These are phyloP conservation scores for Rhodotorula sp. DNA, from an alignment of 1,284 basidiomycete species.

Conservation along the genomic window DNA sequence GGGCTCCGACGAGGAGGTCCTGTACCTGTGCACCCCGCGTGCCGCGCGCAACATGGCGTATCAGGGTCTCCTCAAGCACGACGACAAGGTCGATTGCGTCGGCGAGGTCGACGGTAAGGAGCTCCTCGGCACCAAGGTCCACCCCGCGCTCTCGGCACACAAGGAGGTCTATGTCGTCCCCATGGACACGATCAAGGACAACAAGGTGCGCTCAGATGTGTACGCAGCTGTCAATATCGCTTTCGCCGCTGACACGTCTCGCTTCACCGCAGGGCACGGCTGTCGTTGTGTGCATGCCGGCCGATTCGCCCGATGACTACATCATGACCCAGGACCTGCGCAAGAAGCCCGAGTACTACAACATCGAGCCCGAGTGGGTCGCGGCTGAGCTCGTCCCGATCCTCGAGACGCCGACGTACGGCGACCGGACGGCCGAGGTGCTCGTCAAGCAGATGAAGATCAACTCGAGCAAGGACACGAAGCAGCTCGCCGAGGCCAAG, in stretches of 20 bases:
- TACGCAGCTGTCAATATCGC: too few species aligned
- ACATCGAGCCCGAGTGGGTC: slow-evolving; percentile 88
- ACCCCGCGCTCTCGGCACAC: slow-evolving; percentile 78
- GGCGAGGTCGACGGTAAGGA: slow-evolving; percentile 74
- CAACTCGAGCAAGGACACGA: slow-evolving; percentile 89
- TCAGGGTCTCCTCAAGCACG: slow-evolving; percentile 75
- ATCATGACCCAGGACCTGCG: slow-evolving; percentile 86
- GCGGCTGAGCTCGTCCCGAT: slow-evolving; percentile 85
- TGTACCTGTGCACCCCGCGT: slow-evolving; percentile 86
- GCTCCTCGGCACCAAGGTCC: slow-evolving; percentile 86
- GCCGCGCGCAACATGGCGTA: slow-evolving; percentile 97
- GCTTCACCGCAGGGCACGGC: slow-evolving; percentile 73
- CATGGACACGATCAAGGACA: slow-evolving; percentile 95
- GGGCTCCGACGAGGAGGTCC: slow-evolving; percentile 69
- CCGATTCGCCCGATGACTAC: slow-evolving; percentile 98
- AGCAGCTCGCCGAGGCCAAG: slow-evolving; percentile 93
- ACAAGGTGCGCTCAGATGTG: slow-evolving; percentile 63
- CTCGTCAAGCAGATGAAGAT: slow-evolving; percentile 91
- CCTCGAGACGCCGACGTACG: slow-evolving; percentile 83
- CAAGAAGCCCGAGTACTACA: slow-evolving; percentile 97
- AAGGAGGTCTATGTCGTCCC: slow-evolving; percentile 92
- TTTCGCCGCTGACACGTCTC: neutral
- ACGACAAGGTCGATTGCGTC: slow-evolving; percentile 69
- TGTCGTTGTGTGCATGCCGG: slow-evolving; percentile 96
- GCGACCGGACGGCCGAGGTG: slow-evolving; percentile 85